Conservation (phyloP, 768 basidiomycete species). For the Hortiboletus campestris region DNA sequence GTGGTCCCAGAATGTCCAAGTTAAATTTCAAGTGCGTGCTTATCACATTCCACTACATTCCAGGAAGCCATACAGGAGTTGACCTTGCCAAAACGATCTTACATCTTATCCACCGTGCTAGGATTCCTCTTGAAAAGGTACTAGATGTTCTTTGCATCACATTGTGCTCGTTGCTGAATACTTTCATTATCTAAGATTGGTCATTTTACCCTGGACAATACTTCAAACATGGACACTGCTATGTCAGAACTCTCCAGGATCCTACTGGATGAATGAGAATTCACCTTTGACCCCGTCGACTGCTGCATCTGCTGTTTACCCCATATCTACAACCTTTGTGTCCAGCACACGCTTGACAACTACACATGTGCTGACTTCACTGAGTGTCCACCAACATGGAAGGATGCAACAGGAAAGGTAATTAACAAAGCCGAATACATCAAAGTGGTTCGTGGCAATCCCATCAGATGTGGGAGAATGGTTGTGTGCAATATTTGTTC, state of each 20-base stretch:
- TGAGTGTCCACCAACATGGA: not conserved
- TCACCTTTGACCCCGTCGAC: not conserved
- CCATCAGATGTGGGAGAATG: too few relatives aligned
- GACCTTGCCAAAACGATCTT: not conserved
- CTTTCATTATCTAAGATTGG: too few relatives aligned
- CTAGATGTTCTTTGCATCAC: too few relatives aligned
- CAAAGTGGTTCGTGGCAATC: too few relatives aligned
- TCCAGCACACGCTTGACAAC: constrained; percentile 4
- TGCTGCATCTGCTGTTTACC: constrained; percentile 20
- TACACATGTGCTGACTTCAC: not conserved
- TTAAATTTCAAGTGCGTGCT: constrained; percentile 5
- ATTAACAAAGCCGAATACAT: too few relatives aligned
- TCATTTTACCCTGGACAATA: constrained; percentile 14
- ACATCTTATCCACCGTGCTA: not conserved
- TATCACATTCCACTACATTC: constrained; percentile 14
- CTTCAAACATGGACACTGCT: constrained; percentile 13
- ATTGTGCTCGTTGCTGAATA: too few relatives aligned
- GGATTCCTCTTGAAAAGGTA: constrained; percentile 6
- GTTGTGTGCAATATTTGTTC: too few relatives aligned
- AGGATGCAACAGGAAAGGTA: too few relatives aligned
- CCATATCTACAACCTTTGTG: constrained; percentile 23
- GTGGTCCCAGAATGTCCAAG: not conserved
- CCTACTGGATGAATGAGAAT: not conserved
- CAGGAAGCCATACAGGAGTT: constrained; percentile 12
- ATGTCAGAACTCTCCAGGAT: not conserved